A percentile compares a stretch with the other conserved stretches of the same genome.
These are phyloP conservation scores for Quercus cerris DNA, from an alignment of 306 rosid genomes.

Conservation along the genomic window DNA sequence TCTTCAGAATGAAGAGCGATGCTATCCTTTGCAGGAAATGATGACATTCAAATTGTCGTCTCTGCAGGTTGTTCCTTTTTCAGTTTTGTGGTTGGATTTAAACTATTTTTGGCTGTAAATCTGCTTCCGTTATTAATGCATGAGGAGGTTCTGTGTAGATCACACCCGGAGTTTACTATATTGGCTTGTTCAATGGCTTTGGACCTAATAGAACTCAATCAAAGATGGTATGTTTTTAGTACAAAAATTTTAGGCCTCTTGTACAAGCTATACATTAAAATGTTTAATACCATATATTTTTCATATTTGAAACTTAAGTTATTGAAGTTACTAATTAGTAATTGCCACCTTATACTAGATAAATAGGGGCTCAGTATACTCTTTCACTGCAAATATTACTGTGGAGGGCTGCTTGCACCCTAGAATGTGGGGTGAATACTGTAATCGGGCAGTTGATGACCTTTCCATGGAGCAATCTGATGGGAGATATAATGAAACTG, in stretches of 20 bases:
- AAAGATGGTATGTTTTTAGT: not conserved
- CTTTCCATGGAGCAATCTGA: not conserved
- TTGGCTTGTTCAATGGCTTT: slow-evolving; percentile 13
- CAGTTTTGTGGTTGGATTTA: not conserved
- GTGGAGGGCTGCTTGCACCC: slow-evolving; percentile 4
- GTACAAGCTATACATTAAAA: not conserved
- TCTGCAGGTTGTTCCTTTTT: not conserved
- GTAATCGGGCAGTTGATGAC: slow-evolving; percentile 2
- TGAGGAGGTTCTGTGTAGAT: not conserved
- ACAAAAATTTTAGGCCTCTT: not conserved
- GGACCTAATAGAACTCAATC: slow-evolving; percentile 13
- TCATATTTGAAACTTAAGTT: too few relatives aligned
- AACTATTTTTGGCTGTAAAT: not conserved
- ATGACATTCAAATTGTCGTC: not conserved
- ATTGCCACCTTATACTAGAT: not conserved
- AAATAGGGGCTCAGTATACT: not conserved
- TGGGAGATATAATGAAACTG: not conserved
- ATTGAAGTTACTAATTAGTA: not conserved
- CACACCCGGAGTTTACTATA: slow-evolving; percentile 10
- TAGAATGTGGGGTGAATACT: not conserved
- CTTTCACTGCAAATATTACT: slow-evolving; percentile 9
- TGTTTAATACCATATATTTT: not conserved
- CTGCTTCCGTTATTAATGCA: not conserved
- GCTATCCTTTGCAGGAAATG: slow-evolving; percentile 7
- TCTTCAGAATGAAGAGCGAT: slow-evolving; percentile 1